phyloP scores from a whole-genome alignment of 495 filamentous ascomycete species.

The Penicillium canescens region DNA sequence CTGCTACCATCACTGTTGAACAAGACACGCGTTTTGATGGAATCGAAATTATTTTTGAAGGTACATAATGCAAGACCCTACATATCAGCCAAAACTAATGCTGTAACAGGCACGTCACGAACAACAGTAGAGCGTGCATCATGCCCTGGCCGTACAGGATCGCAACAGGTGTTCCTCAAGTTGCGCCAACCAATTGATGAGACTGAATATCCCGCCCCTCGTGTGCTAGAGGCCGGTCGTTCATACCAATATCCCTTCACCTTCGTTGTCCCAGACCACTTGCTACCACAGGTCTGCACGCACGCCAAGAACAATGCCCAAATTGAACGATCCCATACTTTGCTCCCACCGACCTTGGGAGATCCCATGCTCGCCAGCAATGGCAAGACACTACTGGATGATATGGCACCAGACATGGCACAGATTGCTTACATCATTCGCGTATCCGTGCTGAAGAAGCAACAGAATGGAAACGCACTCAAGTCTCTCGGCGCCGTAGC shows the following conservation, averaged over 20 bases:
- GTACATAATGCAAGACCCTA: conserved; percentile 39
- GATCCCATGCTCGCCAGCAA: conserved; percentile 57
- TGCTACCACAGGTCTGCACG: conserved; percentile 62
- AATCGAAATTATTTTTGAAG: conserved; percentile 79
- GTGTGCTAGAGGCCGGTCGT: conserved; percentile 64
- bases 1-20: conserved; percentile 57
- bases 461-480: conserved; percentile 14
- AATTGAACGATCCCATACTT: conserved; percentile 70
- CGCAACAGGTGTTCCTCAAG: conserved; percentile 70
- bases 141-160: conserved; percentile 51
- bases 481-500: conserved; percentile 49
- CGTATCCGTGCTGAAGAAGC: conserved; percentile 48
- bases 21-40: conserved; percentile 75
- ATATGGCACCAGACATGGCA: conserved; percentile 81
- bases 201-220: conserved; percentile 65
- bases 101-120: conserved; percentile 40
- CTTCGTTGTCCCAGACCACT: conserved; percentile 78
- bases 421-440: conserved; percentile 73
- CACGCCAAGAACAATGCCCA: conserved; percentile 57
- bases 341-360: conserved; percentile 80
- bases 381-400: conserved; percentile 61
- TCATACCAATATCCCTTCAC: conserved; percentile 79
- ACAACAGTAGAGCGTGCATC: conserved; percentile 54
- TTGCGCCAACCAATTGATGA: conserved; percentile 77
- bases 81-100: conserved; percentile 21